Evolutionary conservation across 768 basidiomycete species (phyloP).

Genomic region (Paxillus involutus): DNA sequence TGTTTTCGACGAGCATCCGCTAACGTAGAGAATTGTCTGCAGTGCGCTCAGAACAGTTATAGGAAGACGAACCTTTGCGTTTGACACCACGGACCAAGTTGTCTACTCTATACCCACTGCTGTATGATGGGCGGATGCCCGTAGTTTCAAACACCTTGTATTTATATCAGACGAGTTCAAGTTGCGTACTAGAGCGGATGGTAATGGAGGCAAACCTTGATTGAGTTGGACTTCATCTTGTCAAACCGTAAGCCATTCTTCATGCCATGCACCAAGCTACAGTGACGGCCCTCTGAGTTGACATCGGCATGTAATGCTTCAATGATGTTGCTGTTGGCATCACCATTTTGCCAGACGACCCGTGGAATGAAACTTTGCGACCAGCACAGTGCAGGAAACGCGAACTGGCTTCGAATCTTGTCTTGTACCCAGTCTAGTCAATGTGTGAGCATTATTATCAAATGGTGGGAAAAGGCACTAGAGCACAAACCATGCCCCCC

Average conservation of each 20-base stretch:
- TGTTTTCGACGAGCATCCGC: no score
- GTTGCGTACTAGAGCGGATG: no score
- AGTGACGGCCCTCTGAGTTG: slow-evolving; percentile 17
- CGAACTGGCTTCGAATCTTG: slow-evolving; percentile 16
- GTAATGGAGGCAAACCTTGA: background rate
- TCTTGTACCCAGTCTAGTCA: background rate
- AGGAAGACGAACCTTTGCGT: no score
- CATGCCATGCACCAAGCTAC: slow-evolving; percentile 16
- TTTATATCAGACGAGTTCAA: no score
- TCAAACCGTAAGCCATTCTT: slow-evolving; percentile 15
- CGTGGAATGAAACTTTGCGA: slow-evolving; percentile 26
- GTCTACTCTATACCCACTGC: background rate
- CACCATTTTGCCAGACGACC: slow-evolving; percentile 24
- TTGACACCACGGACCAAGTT: no score
- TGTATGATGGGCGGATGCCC: background rate
- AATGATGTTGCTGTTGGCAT: slow-evolving; percentile 25
- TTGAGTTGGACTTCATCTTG: slow-evolving; percentile 4
- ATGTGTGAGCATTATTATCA: no score
- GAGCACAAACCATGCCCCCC: slow-evolving; percentile 13
- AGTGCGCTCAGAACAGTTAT: no score
- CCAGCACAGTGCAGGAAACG: slow-evolving; percentile 30
- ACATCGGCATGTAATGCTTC: slow-evolving; percentile 25
- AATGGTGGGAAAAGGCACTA: background rate
- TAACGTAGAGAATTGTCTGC: no score
- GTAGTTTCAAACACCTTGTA: background rate